Base-by-base conservation (phyloP, 2,329 filamentous ascomycete genomes). In the Nothophaeocryptopus gaeumannii region DNA sequence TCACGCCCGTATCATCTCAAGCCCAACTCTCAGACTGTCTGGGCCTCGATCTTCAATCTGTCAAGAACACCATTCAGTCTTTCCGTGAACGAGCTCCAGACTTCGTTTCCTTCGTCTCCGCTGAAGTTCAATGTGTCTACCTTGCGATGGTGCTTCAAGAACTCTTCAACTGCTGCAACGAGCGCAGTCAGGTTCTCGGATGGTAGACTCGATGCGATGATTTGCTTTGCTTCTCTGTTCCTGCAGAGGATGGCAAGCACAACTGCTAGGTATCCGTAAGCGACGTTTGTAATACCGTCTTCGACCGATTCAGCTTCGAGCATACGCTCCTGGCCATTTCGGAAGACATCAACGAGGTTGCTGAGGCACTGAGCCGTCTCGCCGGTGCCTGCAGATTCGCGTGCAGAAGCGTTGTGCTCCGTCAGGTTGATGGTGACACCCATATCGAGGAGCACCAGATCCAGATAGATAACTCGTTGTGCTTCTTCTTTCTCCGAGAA, bases 341-440 rank as follows among this genome's bases (percentile, higher is more conserved):
- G 44, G 55, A 69, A 67, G 26, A 58, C 61, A n/a, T 50, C 39
- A 7, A 64, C 54, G 15, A 69, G 51, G 2, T 60, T 33, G 8
- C 37, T 36, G 14, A 68, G 55, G 8, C 56, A 33, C n/a, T 51
- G 45, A 12, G 41, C 13, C n/a, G 45, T 45, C 8, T 51, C 52
- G 26, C 26, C 14, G 29, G 47, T 40, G 8, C 51, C 55, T 16
- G 42, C 45, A 34, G 53, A 46, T 16, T 50, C 39, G 51, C 69
- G 63, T 47, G 86, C 84, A 15, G 75, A 67, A 12, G 82, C 74
- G 62, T 84, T 89, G 64, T 89, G 85, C 66, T 96, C 90, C 8
- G 88, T 81, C 47, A 96, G 80, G 63, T 96, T 96, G 68, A 95
- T 95, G 70, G 92, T 80, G 15, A 89, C 82, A 0, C 89, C 91